Conservation (phyloP, 2,329 filamentous ascomycete species). For the Aspergillus viridinutans region DNA sequence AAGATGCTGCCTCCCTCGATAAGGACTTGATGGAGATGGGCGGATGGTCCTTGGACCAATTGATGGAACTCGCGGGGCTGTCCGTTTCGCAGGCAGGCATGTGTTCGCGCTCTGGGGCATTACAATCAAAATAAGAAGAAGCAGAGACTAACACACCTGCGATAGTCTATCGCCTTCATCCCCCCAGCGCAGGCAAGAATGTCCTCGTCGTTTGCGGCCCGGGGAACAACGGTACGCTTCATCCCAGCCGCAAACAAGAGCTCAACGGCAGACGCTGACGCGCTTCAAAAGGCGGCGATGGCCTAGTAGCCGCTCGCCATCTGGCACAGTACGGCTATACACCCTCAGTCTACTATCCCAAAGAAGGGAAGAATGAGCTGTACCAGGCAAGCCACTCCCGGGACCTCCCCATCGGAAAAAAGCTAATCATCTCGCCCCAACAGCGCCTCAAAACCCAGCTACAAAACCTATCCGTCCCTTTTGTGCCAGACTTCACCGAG, state of each 20-base stretch:
- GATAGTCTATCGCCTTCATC: conserved; percentile 78
- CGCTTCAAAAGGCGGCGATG: conserved; percentile 72
- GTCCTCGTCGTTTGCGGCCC: conserved; percentile 90
- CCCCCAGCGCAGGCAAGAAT: conserved; percentile 63
- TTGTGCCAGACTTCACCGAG: conserved; percentile 71
- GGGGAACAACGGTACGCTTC: conserved; percentile 54
- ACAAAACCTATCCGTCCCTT: conserved; percentile 74
- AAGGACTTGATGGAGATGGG: conserved; percentile 84
- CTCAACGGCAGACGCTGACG: not conserved
- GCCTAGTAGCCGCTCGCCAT: conserved; percentile 88
- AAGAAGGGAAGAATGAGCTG: conserved; percentile 82
- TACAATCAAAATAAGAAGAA: not conserved
- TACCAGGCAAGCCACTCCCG: conserved; percentile 60
- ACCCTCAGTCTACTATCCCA: conserved; percentile 88
- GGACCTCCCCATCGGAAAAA: not conserved
- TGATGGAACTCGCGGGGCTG: conserved; percentile 94
- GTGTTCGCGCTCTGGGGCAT: conserved; percentile 13
- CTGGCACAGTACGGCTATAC: conserved; percentile 87
- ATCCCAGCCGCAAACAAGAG: not conserved
- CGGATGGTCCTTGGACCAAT: conserved; percentile 89
- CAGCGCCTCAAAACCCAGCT: conserved; percentile 82
- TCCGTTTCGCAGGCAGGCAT: conserved; percentile 85
- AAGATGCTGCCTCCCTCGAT: conserved; percentile 83
- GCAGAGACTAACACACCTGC: conserved; percentile 1
- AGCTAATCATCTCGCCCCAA: not conserved